Evolutionary conservation across 371 early-diverging fungal species (phyloP).

Genomic region (Nematocida sp.): DNA sequence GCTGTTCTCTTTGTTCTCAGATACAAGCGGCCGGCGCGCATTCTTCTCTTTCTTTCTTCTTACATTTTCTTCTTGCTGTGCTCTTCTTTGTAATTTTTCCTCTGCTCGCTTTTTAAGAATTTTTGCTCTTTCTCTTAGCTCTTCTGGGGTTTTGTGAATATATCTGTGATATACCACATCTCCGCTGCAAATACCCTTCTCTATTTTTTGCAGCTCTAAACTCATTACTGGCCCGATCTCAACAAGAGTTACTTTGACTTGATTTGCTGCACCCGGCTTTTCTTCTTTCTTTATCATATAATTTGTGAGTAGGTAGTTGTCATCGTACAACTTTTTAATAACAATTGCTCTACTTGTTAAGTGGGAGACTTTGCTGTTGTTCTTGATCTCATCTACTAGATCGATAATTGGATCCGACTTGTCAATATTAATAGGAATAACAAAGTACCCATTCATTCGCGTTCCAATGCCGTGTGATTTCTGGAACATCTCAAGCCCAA

Average conservation of each 20-base stretch:
- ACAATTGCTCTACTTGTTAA: slow-evolving; percentile 38
- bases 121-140: slow-evolving; percentile 28
- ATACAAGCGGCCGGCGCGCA: background rate
- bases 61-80: slow-evolving; percentile 56
- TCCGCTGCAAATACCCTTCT: slow-evolving; percentile 82
- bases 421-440: slow-evolving; percentile 47
- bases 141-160: slow-evolving; percentile 52
- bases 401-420: slow-evolving; percentile 37
- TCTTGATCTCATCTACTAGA: slow-evolving; percentile 44
- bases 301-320: slow-evolving; percentile 46
- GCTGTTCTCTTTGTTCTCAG: background rate
- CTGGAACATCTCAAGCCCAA: background rate
- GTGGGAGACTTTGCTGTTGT: slow-evolving; percentile 8
- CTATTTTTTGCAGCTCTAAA: slow-evolving; percentile 80
- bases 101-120: slow-evolving; percentile 5
- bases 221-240: slow-evolving; percentile 88
- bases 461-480: background rate
- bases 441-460: slow-evolving; percentile 50
- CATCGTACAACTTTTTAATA: slow-evolving; percentile 31
- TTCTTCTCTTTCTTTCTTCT: slow-evolving; percentile 43
- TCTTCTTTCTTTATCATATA: slow-evolving; percentile 54
- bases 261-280: slow-evolving; percentile 37
- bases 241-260: slow-evolving; percentile 70
- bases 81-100: slow-evolving; percentile 10
- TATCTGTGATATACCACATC: slow-evolving; percentile 77